phyloP scores from a whole-genome alignment of 108 stramenopile species.

The Conticribra guillardii region DNA sequence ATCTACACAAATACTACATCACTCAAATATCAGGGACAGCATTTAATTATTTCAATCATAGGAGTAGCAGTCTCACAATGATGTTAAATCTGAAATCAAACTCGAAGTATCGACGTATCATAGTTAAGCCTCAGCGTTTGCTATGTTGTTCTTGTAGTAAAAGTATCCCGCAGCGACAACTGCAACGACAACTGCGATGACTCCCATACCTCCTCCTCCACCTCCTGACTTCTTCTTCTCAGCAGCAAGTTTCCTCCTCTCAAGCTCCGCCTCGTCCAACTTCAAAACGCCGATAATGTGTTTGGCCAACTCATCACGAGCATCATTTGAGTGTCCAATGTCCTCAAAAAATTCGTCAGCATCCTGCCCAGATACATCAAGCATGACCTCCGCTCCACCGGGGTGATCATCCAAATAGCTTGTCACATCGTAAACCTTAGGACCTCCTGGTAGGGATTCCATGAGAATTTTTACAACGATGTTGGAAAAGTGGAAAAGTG shows the following conservation, averaged over 20 bases:
- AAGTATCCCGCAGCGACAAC: conserved; percentile 38
- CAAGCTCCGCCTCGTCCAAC: conserved; percentile 67
- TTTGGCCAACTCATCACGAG: conserved; percentile 85
- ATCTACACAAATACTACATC: neutral
- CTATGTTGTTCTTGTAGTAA: conserved; percentile 42
- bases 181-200: conserved; percentile 30
- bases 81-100: too few relatives aligned
- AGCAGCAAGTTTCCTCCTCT: conserved; percentile 70
- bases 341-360: conserved; percentile 98
- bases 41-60: neutral
- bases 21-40: neutral
- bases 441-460: conserved; percentile 63
- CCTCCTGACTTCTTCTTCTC: conserved; percentile 40
- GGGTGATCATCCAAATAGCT: conserved; percentile 97
- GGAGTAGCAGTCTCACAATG: neutral
- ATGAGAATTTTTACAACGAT: neutral
- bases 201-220: conserved; percentile 33
- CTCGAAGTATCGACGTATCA: neutral
- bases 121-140: neutral
- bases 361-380: conserved; percentile 92
- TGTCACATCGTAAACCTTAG: conserved; percentile 98
- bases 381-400: conserved; percentile 94
- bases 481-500: neutral
- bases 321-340: conserved; percentile 96
- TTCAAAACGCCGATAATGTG: conserved; percentile 81